A percentile compares a stretch with the other conserved stretches of the same genome.
These are phyloP conservation scores for Capsella rubella DNA, from an alignment of 441 rosid genomes.

Conservation along the genomic window DNA sequence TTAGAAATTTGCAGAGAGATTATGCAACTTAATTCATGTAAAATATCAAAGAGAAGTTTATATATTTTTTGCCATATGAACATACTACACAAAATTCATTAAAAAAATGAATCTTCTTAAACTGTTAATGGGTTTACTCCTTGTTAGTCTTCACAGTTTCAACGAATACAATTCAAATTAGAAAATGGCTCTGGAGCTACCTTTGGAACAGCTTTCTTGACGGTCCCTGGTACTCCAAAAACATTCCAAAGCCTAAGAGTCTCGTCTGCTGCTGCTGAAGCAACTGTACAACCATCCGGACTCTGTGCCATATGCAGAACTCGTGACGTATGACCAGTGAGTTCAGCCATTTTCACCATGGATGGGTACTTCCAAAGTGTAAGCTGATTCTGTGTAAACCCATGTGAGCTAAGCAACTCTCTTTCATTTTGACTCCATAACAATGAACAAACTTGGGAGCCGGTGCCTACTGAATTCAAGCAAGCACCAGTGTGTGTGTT, in stretches of 20 bases:
- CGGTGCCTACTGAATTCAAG: constrained; percentile 41
- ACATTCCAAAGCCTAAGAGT: constrained; percentile 63
- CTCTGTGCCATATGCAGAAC: constrained; percentile 45
- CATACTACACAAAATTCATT: too few species aligned
- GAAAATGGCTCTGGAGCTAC: constrained; percentile 55
- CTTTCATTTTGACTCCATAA: constrained; percentile 45
- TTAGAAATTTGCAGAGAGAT: too few species aligned
- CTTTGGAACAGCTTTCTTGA: constrained; percentile 51
- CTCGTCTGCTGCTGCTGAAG: constrained; percentile 8
- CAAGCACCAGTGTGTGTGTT: constrained; percentile 46
- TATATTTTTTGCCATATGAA: too few species aligned
- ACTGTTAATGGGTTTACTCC: too few species aligned
- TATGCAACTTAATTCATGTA: too few species aligned
- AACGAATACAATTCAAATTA: constrained; percentile 56
- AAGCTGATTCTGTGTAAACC: constrained; percentile 10
- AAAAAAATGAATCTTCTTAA: too few species aligned
- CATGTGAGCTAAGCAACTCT: constrained; percentile 47
- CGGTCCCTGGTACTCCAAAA: constrained; percentile 57
- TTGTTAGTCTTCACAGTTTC: constrained; percentile 25
- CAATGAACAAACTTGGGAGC: constrained; percentile 42
- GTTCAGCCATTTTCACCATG: background rate
- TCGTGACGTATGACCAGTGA: constrained; percentile 12
- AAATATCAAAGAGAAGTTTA: too few species aligned
- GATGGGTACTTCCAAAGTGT: background rate
- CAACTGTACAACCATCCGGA: constrained; percentile 68